phyloP scores from a whole-genome alignment of 345 rosid species.

The Lepidium africanum region DNA sequence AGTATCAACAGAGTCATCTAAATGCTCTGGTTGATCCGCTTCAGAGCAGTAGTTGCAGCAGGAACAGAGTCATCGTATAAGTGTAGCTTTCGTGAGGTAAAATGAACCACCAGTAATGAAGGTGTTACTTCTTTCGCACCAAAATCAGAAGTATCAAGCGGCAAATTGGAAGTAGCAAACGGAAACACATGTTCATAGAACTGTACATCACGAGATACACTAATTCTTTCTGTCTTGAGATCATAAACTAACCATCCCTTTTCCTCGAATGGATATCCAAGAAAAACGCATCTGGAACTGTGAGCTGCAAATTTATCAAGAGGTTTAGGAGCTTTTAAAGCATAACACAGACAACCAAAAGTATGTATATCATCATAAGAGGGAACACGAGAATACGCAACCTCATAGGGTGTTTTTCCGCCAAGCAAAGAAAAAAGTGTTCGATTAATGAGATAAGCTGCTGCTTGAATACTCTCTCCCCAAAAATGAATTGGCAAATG shows the following conservation, averaged over 20 bases:
- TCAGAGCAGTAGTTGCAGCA: too few relatives aligned
- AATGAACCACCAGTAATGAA: too few relatives aligned
- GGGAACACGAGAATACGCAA: background rate
- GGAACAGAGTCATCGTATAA: too few relatives aligned
- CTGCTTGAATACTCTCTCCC: background rate
- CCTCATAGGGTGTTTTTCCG: background rate
- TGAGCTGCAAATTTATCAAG: background rate
- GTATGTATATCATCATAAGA: background rate
- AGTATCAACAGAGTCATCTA: too few relatives aligned
- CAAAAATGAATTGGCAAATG: background rate
- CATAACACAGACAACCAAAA: background rate
- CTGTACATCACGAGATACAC: too few relatives aligned
- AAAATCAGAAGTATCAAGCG: too few relatives aligned
- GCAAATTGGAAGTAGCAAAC: too few relatives aligned
- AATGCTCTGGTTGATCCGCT: too few relatives aligned
- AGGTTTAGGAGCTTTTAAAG: accelerated
- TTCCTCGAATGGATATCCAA: background rate
- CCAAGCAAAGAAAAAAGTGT: background rate
- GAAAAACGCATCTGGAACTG: background rate
- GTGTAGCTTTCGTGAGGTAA: too few relatives aligned
- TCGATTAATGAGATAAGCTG: background rate
- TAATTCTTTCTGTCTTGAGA: background rate
- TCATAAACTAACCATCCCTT: background rate
- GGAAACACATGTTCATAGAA: too few relatives aligned
- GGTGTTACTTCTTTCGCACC: too few relatives aligned